Evolutionary conservation across 441 rosid species (phyloP).

Genomic region (Isatis lusitanica): DNA sequence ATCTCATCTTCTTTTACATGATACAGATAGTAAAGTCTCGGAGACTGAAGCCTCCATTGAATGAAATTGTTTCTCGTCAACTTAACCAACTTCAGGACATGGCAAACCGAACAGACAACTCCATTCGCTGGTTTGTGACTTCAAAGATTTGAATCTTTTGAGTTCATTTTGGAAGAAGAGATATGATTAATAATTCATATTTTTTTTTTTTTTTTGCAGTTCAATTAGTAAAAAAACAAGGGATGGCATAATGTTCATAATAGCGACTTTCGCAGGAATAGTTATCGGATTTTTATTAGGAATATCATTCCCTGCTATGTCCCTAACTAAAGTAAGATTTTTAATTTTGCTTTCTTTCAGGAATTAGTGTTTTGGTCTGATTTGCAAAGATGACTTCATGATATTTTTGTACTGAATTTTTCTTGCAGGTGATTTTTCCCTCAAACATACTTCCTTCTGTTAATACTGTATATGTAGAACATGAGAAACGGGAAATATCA

Average conservation of each 20-base stretch:
- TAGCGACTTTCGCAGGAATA: conserved; percentile 65
- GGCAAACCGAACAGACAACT: conserved; percentile 56
- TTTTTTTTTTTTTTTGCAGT: conserved; percentile 42
- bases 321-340: conserved; percentile 59
- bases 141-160: background rate
- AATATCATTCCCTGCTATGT: conserved; percentile 59
- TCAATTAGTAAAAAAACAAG: conserved; percentile 50
- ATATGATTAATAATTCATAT: background rate
- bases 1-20: background rate
- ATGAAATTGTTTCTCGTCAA: background rate
- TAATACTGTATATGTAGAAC: conserved; percentile 30
- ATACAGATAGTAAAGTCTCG: conserved; percentile 9
- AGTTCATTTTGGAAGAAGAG: background rate
- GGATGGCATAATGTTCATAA: conserved; percentile 60
- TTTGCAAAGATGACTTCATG: background rate
- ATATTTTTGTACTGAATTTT: background rate
- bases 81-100: conserved; percentile 13
- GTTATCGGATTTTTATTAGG: conserved; percentile 78
- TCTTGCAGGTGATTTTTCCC: conserved; percentile 61
- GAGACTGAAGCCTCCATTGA: background rate
- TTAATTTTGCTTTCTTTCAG: background rate
- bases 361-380: background rate
- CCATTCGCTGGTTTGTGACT: conserved; percentile 52
- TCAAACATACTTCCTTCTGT: conserved; percentile 49
- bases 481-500: background rate